Conservation (phyloP, 257 asterid species). For the Salvia splendens region DNA sequence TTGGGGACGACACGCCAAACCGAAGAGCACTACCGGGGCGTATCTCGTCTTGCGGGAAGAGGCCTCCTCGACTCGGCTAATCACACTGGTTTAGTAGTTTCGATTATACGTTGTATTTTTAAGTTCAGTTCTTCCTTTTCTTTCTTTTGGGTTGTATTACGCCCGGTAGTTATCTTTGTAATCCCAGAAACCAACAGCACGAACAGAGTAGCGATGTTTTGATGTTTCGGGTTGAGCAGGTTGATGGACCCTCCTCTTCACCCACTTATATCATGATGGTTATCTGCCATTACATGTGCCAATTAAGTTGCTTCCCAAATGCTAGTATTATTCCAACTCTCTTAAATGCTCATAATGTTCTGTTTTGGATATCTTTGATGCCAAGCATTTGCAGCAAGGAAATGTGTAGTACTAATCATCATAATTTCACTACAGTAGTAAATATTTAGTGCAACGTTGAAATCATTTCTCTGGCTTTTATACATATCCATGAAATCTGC, state of each 20-base stretch:
- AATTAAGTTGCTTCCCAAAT: slow-evolving; percentile 1
- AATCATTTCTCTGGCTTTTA: slow-evolving; percentile 35
- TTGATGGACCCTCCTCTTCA: slow-evolving; percentile 21
- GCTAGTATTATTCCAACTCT: background rate
- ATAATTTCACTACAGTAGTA: slow-evolving; percentile 26
- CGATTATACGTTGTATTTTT: too few relatives aligned
- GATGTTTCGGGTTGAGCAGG: slow-evolving; percentile 33
- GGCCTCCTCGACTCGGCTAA: too few relatives aligned
- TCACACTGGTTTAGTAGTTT: too few relatives aligned
- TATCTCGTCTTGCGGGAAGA: too few relatives aligned
- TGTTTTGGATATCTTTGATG: slow-evolving; percentile 23
- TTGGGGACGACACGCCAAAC: too few relatives aligned
- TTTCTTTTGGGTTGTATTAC: too few relatives aligned
- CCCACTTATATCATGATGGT: slow-evolving; percentile 14
- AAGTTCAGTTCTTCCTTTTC: too few relatives aligned
- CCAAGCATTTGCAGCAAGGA: too few relatives aligned
- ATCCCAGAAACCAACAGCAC: too few relatives aligned
- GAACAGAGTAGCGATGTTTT: background rate
- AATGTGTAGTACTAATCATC: slow-evolving; percentile 25
- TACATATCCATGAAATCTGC: slow-evolving; percentile 27
- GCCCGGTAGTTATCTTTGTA: too few relatives aligned
- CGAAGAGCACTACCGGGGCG: too few relatives aligned
- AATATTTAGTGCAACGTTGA: slow-evolving; percentile 25
- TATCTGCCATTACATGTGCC: slow-evolving; percentile 33
- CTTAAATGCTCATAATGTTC: slow-evolving; percentile 24